phyloP scores from a whole-genome alignment of 148 eudicot genomes.

The Linanthus parryae region DNA sequence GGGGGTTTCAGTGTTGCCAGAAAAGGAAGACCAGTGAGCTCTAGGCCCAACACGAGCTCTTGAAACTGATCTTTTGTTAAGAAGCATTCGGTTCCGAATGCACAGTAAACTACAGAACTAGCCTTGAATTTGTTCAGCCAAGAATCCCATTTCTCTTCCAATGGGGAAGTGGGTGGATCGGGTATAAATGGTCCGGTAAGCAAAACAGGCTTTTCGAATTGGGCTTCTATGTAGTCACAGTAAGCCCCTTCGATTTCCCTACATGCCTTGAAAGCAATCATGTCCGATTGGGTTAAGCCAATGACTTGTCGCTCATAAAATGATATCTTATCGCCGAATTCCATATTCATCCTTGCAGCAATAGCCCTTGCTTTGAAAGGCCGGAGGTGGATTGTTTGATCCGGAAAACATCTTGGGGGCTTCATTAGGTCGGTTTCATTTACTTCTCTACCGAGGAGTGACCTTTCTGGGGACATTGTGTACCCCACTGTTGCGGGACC shows the following conservation, averaged over 20 bases:
- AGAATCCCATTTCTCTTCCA: no score
- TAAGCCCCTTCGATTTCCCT: no score
- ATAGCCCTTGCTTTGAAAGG: neutral
- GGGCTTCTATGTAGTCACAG: no score
- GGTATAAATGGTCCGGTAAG: neutral
- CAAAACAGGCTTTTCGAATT: slow-evolving; percentile 1
- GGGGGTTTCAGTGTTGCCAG: slow-evolving; percentile 6
- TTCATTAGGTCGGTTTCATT: neutral
- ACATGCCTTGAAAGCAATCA: no score
- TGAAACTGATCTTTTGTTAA: slow-evolving; percentile 4
- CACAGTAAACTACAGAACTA: slow-evolving; percentile 7
- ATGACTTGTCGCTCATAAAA: neutral
- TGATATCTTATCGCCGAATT: neutral
- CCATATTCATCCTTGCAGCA: neutral
- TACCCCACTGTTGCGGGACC: slow-evolving; percentile 3
- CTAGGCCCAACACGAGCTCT: slow-evolving; percentile 6
- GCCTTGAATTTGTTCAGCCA: no score
- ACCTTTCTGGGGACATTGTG: slow-evolving; percentile 1
- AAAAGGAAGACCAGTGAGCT: no score
- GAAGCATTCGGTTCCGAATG: slow-evolving; percentile 8
- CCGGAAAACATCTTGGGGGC: slow-evolving; percentile 3
- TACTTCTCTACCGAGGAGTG: neutral
- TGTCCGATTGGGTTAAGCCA: slow-evolving; percentile 1
- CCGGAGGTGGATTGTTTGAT: neutral
- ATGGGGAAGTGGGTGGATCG: slow-evolving; percentile 8